Base-by-base conservation (phyloP, 2,329 filamentous ascomycete genomes). In the Penicillium psychrosexuale region DNA sequence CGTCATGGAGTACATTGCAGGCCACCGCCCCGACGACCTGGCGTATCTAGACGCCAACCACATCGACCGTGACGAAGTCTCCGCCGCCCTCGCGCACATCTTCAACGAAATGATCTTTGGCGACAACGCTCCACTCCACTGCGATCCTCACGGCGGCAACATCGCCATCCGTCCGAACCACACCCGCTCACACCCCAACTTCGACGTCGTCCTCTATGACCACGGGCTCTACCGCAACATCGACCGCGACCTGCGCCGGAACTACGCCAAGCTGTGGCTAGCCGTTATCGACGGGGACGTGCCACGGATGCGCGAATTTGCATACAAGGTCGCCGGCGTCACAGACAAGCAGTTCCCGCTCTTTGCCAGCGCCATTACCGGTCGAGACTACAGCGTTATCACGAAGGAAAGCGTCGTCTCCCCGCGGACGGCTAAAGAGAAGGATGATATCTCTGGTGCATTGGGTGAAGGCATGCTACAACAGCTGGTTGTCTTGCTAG, bases 81-180 rank as follows among this genome's bases (percentile, higher is more conserved):
- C 92, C 0, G 92, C 93, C 1, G 89, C 91, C 0, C 80, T 99
- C 4, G 88, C 94, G 0, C 86, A 87, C 56, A 91, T 99, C 56
- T 99, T 99, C 82, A 99, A 99, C 78, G 92, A 97, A 72, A 99
- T 99, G 94, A 97, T 99, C 63, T 99, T 99, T 63, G 92, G 93
- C 46, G 84, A 87, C 49, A 83, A 87, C 56, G 93, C 93, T 0
- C 91, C 94, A 0, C 78, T 99, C 37, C 94, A 99, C 76, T 99
- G 94, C 75, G 94, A 99, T 69, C 94, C 94, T 0, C 94, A 99
- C 69, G 94, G 92, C 45, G 94, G 94, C 43, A 99, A 99, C 69
- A 88, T 99, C 52, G 92, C 94, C 22, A 91, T 99, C 58, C 86
- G 92, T 39, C 86, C 90, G 71, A 94, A 93, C 67, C 72, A 80